Evolutionary conservation across 148 eudicot species (phyloP).

Genomic region (Rhododendron simsii): DNA sequence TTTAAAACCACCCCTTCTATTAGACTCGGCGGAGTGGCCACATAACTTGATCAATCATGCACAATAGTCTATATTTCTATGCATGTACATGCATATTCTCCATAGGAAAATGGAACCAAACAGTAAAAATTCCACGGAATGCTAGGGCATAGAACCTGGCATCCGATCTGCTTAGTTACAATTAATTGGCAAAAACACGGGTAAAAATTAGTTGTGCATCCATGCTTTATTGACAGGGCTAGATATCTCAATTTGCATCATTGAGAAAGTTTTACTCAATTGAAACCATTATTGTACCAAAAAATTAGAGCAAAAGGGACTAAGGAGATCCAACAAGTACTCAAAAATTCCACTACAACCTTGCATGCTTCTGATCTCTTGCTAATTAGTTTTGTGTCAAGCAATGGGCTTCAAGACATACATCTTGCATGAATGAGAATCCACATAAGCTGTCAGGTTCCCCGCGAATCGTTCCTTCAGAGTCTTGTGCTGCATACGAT

Average conservation of each 20-base stretch:
- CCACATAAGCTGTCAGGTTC: conserved; percentile 40
- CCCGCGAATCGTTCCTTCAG: conserved; percentile 33
- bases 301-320: background rate
- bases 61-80: background rate
- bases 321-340: background rate
- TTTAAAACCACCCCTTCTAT: background rate
- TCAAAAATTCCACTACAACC: background rate
- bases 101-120: background rate
- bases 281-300: background rate
- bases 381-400: conserved; percentile 6
- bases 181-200: background rate
- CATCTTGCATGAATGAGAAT: conserved; percentile 59
- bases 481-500: conserved; percentile 49
- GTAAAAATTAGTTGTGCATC: background rate
- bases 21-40: background rate
- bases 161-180: background rate
- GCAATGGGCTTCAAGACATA: conserved; percentile 51
- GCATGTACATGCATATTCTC: background rate
- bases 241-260: background rate
- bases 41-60: background rate
- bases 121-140: background rate
- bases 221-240: background rate
- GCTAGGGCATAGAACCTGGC: background rate
- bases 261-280: background rate
- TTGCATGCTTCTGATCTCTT: background rate